Percentiles rank a stretch among this genome's conserved stretches.
These are phyloP conservation scores for Penicillium arizonense DNA, from an alignment of 495 filamentous ascomycete genomes.

Conservation along the genomic window DNA sequence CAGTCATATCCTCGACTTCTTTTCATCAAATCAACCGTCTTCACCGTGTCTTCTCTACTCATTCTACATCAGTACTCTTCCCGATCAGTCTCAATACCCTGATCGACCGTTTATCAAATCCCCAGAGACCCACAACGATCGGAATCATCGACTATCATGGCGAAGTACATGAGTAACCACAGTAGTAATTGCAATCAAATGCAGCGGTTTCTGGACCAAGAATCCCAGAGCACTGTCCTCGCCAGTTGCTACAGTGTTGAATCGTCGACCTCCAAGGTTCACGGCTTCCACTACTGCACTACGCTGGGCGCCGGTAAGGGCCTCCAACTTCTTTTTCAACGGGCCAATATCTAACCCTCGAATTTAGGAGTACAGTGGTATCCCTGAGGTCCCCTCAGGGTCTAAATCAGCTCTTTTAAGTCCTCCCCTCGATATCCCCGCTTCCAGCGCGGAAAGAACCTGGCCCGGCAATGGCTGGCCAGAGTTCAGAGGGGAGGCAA, in stretches of 20 bases:
- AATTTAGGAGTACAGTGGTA: constrained; percentile 83
- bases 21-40: background rate
- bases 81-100: background rate
- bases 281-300: constrained; percentile 93
- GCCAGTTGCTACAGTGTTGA: constrained; percentile 81
- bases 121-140: constrained; percentile 7
- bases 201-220: constrained; percentile 48
- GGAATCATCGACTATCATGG: constrained; percentile 29
- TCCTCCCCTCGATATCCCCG: constrained; percentile 75
- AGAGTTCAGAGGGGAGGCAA: constrained; percentile 79
- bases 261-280: constrained; percentile 53
- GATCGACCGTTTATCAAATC: constrained; percentile 6
- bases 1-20: background rate
- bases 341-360: constrained; percentile 1
- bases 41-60: constrained; percentile 7
- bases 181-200: constrained; percentile 71
- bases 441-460: constrained; percentile 58
- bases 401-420: constrained; percentile 73
- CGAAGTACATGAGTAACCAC: constrained; percentile 63
- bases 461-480: constrained; percentile 33
- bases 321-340: background rate
- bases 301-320: constrained; percentile 70
- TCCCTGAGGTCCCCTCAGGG: constrained; percentile 92
- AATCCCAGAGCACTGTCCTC: constrained; percentile 63
- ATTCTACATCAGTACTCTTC: background rate